Conservation (phyloP, 2,329 filamentous ascomycete genomes). For the Clonostachys rosea region DNA sequence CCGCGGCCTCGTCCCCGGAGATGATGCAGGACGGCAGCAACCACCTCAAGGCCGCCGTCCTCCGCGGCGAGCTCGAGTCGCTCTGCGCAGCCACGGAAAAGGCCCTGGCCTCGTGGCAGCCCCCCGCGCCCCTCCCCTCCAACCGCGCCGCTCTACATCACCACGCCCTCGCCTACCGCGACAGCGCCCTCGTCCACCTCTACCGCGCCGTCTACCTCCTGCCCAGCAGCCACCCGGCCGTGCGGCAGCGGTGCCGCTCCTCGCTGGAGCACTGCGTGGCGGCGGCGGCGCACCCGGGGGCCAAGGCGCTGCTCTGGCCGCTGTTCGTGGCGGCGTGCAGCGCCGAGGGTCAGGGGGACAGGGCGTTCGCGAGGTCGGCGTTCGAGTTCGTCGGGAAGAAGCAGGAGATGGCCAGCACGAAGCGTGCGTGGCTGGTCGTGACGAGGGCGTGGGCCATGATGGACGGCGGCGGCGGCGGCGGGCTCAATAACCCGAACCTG, state of each 20-base stretch:
- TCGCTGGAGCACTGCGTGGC: not conserved
- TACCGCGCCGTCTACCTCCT: not conserved
- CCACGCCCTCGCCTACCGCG: not conserved
- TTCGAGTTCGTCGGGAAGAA: not conserved
- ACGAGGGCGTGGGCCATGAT: no score
- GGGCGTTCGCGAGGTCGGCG: not conserved
- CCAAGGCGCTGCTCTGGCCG: not conserved
- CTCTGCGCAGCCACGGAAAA: not conserved
- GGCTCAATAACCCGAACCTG: no score
- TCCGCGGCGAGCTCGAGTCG: not conserved
- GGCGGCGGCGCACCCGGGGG: not conserved
- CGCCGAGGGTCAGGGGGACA: not conserved
- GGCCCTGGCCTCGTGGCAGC: not conserved
- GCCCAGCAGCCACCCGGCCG: not conserved
- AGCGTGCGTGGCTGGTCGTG: no score
- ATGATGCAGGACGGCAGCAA: not conserved
- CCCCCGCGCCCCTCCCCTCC: not conserved
- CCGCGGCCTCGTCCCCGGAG: not conserved
- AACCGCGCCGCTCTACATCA: not conserved
- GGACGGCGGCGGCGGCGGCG: no score
- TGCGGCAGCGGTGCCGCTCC: not conserved
- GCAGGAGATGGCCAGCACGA: no score
- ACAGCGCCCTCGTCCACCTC: not conserved
- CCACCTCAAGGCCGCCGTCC: not conserved
- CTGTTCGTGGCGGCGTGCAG: not conserved